Percentiles rank a stretch among this genome's conserved stretches.
These are phyloP conservation scores for Eucalyptus urophylla DNA, from an alignment of 345 rosid species.

Conservation along the genomic window DNA sequence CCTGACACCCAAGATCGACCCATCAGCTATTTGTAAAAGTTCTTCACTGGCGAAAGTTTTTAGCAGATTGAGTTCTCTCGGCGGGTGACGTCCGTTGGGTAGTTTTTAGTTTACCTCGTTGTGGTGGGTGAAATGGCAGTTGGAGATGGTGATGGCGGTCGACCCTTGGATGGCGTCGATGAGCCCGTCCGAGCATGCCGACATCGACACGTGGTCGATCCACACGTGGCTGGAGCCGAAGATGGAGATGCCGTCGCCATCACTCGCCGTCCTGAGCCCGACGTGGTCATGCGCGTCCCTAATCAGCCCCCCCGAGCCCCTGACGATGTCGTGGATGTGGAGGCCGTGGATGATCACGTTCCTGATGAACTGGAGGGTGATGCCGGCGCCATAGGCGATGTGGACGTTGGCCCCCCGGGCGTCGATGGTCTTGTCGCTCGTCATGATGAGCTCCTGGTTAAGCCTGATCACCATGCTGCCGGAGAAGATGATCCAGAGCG, in stretches of 20 bases:
- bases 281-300: conserved; percentile 46
- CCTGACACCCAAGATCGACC: conserved; percentile 10
- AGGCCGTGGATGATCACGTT: conserved; percentile 62
- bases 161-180: conserved; percentile 64
- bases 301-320: conserved; percentile 42
- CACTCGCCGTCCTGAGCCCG: conserved; percentile 52
- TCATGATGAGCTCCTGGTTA: conserved; percentile 50
- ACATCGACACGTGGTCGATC: conserved; percentile 80
- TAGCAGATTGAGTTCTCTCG: background rate
- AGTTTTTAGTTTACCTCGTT: conserved; percentile 28
- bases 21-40: background rate
- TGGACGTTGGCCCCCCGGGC: conserved; percentile 58
- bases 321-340: conserved; percentile 41
- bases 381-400: conserved; percentile 52
- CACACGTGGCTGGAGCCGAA: conserved; percentile 52
- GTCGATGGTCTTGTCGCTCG: conserved; percentile 68
- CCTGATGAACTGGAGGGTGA: conserved; percentile 38
- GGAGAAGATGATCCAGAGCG: conserved; percentile 49
- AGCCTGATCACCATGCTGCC: conserved; percentile 49
- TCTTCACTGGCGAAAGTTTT: background rate
- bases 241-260: conserved; percentile 75
- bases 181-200: conserved; percentile 50
- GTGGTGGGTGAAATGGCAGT: conserved; percentile 67
- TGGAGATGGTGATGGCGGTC: conserved; percentile 76
- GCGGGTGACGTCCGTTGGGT: background rate